Evolutionary conservation across 176 grass and related monocot genomes (phyloP).

Genomic region (Triticum urartu): DNA sequence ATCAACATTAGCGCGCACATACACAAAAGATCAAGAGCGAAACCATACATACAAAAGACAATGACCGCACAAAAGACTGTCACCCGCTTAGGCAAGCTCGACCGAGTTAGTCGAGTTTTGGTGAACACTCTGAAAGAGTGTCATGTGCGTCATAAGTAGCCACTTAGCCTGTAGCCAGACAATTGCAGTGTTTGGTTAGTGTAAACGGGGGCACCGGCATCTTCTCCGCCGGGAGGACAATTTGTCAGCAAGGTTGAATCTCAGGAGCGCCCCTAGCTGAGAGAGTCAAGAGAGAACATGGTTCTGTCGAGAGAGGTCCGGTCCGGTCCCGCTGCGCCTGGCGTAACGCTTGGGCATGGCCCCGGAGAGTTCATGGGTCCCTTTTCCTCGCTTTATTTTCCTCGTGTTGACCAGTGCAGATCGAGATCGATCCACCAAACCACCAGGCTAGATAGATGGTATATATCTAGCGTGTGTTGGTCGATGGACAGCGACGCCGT

Average conservation of each 20-base stretch:
- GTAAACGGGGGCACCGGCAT: neutral
- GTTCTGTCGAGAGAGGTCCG: neutral
- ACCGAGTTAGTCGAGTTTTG: neutral
- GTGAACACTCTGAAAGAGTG: neutral
- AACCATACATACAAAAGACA: no score
- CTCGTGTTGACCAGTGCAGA: neutral
- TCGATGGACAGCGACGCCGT: slow-evolving; percentile 5
- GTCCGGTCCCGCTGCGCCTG: neutral
- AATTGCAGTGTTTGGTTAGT: neutral
- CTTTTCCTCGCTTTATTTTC: neutral
- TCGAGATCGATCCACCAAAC: neutral
- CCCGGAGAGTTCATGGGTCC: neutral
- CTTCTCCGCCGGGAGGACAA: neutral
- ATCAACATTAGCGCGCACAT: no score
- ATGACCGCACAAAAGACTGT: no score
- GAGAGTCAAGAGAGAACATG: neutral
- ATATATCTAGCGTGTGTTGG: neutral
- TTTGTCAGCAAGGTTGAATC: neutral
- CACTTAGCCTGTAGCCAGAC: no score
- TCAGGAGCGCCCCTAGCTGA: neutral
- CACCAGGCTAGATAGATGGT: neutral
- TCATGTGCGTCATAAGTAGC: neutral
- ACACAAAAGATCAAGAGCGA: no score
- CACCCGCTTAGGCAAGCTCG: no score
- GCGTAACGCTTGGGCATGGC: slow-evolving; percentile 9